Base-by-base conservation (phyloP, 139 green algal species). In the Haematococcus lacustris region DNA sequence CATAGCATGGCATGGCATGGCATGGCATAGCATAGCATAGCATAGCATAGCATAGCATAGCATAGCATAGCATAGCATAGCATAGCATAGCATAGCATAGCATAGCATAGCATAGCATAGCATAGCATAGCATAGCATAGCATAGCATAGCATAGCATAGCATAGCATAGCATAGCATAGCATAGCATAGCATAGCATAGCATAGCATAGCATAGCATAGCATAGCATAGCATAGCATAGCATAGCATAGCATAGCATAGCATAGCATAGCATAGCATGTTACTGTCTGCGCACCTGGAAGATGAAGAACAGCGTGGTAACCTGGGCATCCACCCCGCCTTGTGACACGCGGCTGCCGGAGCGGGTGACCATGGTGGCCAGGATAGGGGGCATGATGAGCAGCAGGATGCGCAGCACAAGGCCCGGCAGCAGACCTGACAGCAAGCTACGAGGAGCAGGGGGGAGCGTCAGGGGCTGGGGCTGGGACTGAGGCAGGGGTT, bases 351-450 rank as follows among this genome's bases (percentile, higher is more conserved):
- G n/a, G 5, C 40, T 69, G 25, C 75, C 59, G 1, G 60, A 30
- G 25, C 62, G 39, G 32, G 35, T 26, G 39, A 80, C 62, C 70
- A 65, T 39, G 23, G 39, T 28, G 3, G 39, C 38, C 43, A 79
- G 28, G 38, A 71, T 50, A 21, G 0, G 6, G 25, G 74, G 74
- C 68, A 74, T 43, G 13, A 68, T 13, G 41, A 61, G 7, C 67
- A 79, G 53, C 25, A 79, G 28, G 35, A 79, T 39, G 26, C 67
- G 67, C 68, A 79, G 74, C 43, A 59, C 74, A 3, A 47, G 9
- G n/a, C 74, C 68, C 17, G 80, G 85, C 47, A 90, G 78, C 3
- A 90, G 66, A 40, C 73, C 73, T 23, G 76, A 75, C 51, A 90
- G 71, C 34, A 89, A 43, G 68, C 70, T 66, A 37, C 35, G 35